Evolutionary conservation across 2,329 filamentous ascomycete species (phyloP), one percentile per base, ranked within the genome.

Genomic region (Cladosporium sp.): DNA sequence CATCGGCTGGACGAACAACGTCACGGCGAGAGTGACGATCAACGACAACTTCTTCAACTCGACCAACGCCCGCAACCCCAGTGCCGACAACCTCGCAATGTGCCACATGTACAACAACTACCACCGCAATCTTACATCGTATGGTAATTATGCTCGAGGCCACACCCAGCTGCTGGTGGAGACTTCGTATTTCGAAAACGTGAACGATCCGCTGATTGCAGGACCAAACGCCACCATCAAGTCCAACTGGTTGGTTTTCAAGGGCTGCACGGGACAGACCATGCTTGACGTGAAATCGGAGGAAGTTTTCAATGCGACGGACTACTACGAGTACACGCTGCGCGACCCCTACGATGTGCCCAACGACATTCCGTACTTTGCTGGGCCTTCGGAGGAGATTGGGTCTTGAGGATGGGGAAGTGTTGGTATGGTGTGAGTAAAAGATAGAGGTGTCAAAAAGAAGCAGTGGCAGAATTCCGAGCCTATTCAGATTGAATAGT

Each of bases 31-130:
- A 65, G 68, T 67, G 12, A 72, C 71, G 3, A 72, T 72, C 49
- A 68, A 72, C 51, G 66, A 72, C 66, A 71, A 70, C 67, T 72
- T 68, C 66, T 72, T 71, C 69, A 68, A 71, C 62, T 67, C 66
- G 52, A 70, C 71, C 44, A 68, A 68, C 47, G 69, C 69, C 55
- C 68, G 70, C 21, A 70, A 69, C 51, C 70, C 70, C 28, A 71
- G 69, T 15, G 71, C 71, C 24, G 71, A 72, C 61, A 72, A 71
- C 59, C 52, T 69, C 36, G 68, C 68, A 44, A 68, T 70, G 38
- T 68, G 67, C 24, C 70, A 71, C 44, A 59, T 71, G 51, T 71
- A 68, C 59, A 71, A 70, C 61, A 71, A 71, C 61, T 72, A 72
- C 47, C 65, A 68, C 26, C 57, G 69, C 34, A 70, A 71, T 28